phyloP scores from a whole-genome alignment of 192 early-diverging fungal genomes.

The Cetraspora pellucida region DNA sequence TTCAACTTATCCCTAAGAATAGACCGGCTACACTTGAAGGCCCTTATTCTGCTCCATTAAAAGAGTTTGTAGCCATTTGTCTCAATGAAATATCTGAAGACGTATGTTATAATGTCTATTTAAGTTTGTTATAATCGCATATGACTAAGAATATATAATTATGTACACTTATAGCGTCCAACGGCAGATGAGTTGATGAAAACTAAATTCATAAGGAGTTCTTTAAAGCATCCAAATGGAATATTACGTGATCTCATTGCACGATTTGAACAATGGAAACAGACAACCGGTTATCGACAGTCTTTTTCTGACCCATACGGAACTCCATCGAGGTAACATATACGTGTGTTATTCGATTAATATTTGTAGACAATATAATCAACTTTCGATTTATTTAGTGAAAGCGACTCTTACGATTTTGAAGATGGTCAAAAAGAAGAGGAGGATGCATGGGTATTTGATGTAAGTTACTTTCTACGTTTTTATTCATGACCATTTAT shows the following conservation, averaged over 20 bases:
- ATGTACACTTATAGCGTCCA: constrained; percentile 62
- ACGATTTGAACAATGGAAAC: constrained; percentile 65
- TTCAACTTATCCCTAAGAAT: constrained; percentile 85
- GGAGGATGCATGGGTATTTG: constrained; percentile 59
- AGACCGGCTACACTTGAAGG: constrained; percentile 80
- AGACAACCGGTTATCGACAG: constrained; percentile 38
- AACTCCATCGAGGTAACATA: constrained; percentile 26
- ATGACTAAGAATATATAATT: not conserved
- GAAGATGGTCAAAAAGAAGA: constrained; percentile 43
- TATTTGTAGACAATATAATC: not conserved
- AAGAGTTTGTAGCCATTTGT: constrained; percentile 88
- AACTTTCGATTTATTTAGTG: constrained; percentile 6
- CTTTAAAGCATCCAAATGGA: constrained; percentile 53
- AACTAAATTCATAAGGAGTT: constrained; percentile 70
- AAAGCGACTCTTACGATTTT: constrained; percentile 29
- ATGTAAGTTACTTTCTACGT: constrained; percentile 42
- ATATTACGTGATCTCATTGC: constrained; percentile 67
- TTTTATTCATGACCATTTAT: not conserved
- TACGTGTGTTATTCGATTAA: too few relatives aligned
- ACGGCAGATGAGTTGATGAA: constrained; percentile 87
- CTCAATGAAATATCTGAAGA: constrained; percentile 84
- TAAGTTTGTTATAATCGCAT: not conserved
- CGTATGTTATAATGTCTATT: constrained; percentile 43
- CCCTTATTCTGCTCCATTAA: constrained; percentile 74
- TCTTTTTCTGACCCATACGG: constrained; percentile 29